A percentile compares a stretch with the other conserved stretches of the same genome.
Evolutionary conservation across 495 filamentous ascomycete genomes (phyloP).

Genomic region (Penicillium maclennaniae): DNA sequence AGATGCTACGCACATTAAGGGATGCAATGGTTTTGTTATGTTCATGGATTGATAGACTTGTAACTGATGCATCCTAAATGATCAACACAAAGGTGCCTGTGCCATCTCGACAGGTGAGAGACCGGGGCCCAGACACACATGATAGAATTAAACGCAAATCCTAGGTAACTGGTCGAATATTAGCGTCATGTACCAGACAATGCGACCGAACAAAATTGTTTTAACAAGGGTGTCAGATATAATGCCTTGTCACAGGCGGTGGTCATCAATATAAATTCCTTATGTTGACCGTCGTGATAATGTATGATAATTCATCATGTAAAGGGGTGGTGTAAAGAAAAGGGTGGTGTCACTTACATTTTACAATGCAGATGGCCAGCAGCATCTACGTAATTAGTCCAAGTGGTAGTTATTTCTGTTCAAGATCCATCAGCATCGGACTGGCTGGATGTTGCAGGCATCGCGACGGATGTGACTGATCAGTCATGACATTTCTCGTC

Average conservation of each 20-base stretch:
- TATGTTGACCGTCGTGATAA: slow-evolving; percentile 99
- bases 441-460: slow-evolving; percentile 17
- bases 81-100: background rate
- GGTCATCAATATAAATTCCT: slow-evolving; percentile 78
- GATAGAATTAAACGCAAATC: background rate
- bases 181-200: slow-evolving; percentile 14
- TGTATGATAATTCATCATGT: slow-evolving; percentile 70
- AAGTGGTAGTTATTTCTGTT: slow-evolving; percentile 3
- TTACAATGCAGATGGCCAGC: background rate
- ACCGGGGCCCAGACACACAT: background rate
- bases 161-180: slow-evolving; percentile 18
- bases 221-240: slow-evolving; percentile 50
- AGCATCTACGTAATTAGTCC: slow-evolving; percentile 7
- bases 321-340: slow-evolving; percentile 24
- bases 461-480: slow-evolving; percentile 25
- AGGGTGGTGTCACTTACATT: slow-evolving; percentile 22
- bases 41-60: background rate
- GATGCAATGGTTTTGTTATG: background rate
- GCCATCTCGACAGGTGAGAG: background rate
- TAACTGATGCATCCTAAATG: background rate
- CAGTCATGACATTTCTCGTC: slow-evolving; percentile 52
- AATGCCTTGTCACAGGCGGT: slow-evolving; percentile 81
- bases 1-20: background rate
- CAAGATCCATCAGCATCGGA: slow-evolving; percentile 30
- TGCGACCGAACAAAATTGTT: slow-evolving; percentile 11